A percentile compares a stretch with the other conserved stretches of the same genome.
phyloP scores from a whole-genome alignment of 805 yeast species.

The Spathaspora boniae region DNA sequence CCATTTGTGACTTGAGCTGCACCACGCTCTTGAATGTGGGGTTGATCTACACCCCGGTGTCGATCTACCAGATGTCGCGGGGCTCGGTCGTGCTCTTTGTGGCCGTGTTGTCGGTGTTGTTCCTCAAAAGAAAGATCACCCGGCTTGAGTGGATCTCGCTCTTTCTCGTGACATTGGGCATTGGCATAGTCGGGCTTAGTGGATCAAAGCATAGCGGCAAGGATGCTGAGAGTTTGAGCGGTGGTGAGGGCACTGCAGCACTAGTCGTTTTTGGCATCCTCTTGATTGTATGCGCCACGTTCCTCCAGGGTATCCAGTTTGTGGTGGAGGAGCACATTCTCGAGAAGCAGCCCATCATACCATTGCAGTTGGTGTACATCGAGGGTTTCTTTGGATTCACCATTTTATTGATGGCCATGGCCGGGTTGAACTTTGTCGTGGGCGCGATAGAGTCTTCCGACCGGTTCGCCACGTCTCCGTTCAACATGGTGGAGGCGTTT shows the following conservation, averaged over 20 bases:
- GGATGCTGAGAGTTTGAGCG: conserved; percentile 7
- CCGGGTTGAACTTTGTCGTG: conserved; percentile 37
- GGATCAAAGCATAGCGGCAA: conserved; percentile 40
- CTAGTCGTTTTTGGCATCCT: conserved; percentile 52
- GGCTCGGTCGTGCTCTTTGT: conserved; percentile 76
- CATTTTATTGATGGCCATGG: conserved; percentile 43
- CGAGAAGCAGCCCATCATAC: conserved; percentile 49
- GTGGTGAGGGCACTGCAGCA: conserved; percentile 8
- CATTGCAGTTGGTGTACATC: conserved; percentile 64
- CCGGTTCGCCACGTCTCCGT: conserved; percentile 45
- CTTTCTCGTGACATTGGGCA: conserved; percentile 62
- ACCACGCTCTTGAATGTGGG: conserved; percentile 80
- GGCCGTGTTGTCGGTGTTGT: conserved; percentile 63
- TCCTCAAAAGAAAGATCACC: conserved; percentile 53
- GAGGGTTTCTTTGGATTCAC: conserved; percentile 68
- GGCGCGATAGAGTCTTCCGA: conserved; percentile 30
- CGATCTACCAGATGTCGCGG: conserved; percentile 82
- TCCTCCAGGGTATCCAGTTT: conserved; percentile 73
- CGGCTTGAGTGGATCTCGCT: conserved; percentile 68
- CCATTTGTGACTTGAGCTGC: conserved; percentile 66
- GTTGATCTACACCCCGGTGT: conserved; percentile 68
- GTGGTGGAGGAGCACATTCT: conserved; percentile 74
- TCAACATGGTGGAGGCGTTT: conserved; percentile 53
- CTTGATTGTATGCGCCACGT: conserved; percentile 57
- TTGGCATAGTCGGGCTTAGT: conserved; percentile 68